phyloP scores from a whole-genome alignment of 2,329 filamentous ascomycete species.

The Verticillium longisporum region DNA sequence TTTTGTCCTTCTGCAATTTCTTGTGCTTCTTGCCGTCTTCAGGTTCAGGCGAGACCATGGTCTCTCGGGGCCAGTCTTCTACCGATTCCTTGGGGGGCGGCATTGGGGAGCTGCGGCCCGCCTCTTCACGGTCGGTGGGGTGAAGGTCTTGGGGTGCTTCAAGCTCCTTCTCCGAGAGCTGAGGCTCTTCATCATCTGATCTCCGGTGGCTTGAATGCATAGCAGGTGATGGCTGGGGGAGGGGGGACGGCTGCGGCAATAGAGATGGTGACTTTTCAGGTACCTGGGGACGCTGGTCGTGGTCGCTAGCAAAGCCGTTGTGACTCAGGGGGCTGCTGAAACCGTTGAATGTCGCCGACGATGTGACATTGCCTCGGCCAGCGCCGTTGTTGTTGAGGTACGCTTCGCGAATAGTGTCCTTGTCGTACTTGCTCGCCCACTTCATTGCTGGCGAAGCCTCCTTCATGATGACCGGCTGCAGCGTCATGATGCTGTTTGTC shows the following conservation, averaged over 20 bases:
- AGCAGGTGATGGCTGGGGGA: slow-evolving; percentile 15
- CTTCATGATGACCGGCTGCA: slow-evolving; percentile 76
- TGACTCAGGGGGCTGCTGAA: slow-evolving; percentile 16
- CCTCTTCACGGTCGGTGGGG: slow-evolving; percentile 24
- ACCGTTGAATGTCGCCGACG: slow-evolving; percentile 35
- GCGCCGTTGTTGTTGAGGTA: slow-evolving; percentile 71
- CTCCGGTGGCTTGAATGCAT: slow-evolving; percentile 1
- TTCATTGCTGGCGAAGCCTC: slow-evolving; percentile 93
- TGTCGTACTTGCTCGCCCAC: slow-evolving; percentile 94
- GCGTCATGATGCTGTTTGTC: slow-evolving; percentile 83
- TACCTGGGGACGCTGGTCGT: slow-evolving; percentile 29
- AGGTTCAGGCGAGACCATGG: slow-evolving; percentile 32
- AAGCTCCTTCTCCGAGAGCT: slow-evolving; percentile 28
- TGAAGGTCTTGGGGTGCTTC: slow-evolving; percentile 26
- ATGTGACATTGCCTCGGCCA: slow-evolving; percentile 56
- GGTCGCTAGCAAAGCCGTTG: slow-evolving; percentile 26
- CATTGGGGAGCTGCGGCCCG: slow-evolving; percentile 27
- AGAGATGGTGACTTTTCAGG: slow-evolving; percentile 32
- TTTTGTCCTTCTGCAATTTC: slow-evolving; percentile 49
- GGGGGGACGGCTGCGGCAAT: slow-evolving; percentile 13
- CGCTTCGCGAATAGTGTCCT: slow-evolving; percentile 75
- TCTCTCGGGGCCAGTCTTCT: slow-evolving; percentile 25
- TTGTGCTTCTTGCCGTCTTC: slow-evolving; percentile 38
- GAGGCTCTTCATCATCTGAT: slow-evolving; percentile 12
- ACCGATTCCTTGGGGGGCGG: slow-evolving; percentile 27